A percentile compares a stretch with the other conserved stretches of the same genome.
Conservation (phyloP, 1,284 basidiomycete genomes). For the Inonotus obliquus region DNA sequence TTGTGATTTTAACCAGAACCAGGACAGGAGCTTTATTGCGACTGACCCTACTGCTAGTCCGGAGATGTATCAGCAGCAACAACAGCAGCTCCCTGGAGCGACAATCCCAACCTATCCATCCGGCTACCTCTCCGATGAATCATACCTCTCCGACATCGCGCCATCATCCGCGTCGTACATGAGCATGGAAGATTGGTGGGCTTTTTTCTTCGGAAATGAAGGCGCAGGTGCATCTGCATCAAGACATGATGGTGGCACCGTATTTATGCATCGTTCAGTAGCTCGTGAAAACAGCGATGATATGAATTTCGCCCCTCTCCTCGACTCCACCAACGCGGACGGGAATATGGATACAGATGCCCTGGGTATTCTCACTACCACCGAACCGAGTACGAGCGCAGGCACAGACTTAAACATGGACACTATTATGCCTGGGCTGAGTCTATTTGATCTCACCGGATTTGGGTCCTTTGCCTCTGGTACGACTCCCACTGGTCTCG, state of each 20-base stretch:
- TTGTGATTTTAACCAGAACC: background rate
- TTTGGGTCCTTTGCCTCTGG: too few species aligned
- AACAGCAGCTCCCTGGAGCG: background rate
- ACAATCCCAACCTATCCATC: background rate
- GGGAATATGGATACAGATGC: too few species aligned
- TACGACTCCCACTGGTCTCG: too few species aligned
- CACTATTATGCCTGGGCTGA: constrained; percentile 10
- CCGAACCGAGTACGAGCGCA: too few species aligned
- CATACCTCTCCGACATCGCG: background rate
- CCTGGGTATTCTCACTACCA: too few species aligned
- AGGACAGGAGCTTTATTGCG: background rate
- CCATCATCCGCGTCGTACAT: constrained; percentile 1
- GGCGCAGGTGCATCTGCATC: background rate
- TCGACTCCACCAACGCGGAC: too few species aligned
- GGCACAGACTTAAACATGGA: constrained; percentile 7
- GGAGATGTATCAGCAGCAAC: too few species aligned
- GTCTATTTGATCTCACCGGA: constrained; percentile 10
- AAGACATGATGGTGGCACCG: background rate
- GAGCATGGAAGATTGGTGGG: constrained; percentile 3
- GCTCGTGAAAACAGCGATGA: too few species aligned
- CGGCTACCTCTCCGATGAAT: background rate
- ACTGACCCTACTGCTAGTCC: background rate
- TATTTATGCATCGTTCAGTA: too few species aligned
- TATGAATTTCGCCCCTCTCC: too few species aligned
- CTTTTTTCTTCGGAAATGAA: background rate